Conservation (phyloP, 2,329 filamentous ascomycete genomes). For the Aspergillus viridinutans region DNA sequence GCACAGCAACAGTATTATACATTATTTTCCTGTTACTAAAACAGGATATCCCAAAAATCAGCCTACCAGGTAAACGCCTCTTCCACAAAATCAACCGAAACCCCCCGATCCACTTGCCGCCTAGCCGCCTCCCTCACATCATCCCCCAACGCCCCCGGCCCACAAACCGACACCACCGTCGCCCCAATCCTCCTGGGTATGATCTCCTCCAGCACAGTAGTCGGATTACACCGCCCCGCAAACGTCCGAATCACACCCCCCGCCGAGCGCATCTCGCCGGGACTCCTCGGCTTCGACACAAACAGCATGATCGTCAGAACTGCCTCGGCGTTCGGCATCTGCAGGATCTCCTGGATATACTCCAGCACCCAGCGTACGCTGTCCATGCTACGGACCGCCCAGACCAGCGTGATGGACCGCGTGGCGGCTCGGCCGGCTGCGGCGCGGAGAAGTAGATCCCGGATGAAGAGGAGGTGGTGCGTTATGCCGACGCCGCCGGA, state of each 20-base stretch:
- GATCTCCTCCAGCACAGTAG: not conserved
- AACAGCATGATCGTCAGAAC: not conserved
- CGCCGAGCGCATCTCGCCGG: not conserved
- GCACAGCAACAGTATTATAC: too few species aligned
- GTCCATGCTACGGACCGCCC: conserved; percentile 59
- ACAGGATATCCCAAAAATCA: too few species aligned
- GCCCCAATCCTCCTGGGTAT: not conserved
- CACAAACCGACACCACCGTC: not conserved
- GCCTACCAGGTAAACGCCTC: not conserved
- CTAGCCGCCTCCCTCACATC: not conserved
- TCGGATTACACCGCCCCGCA: not conserved
- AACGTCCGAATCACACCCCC: not conserved
- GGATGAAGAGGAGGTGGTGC: conserved; percentile 59
- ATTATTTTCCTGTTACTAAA: too few species aligned
- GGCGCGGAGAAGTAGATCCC: conserved; percentile 53
- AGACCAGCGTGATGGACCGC: conserved; percentile 57
- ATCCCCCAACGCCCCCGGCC: not conserved
- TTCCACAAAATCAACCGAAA: not conserved
- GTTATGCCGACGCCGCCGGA: conserved; percentile 64
- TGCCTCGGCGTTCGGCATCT: not conserved
- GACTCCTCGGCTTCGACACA: not conserved
- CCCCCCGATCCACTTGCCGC: not conserved
- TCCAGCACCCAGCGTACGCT: conserved; percentile 59
- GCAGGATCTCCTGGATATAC: conserved; percentile 63
- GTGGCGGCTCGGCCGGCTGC: conserved; percentile 52